A percentile compares a stretch with the other conserved stretches of the same genome.
These are phyloP conservation scores for Schizosaccharomyces japonicus DNA, from an alignment of 805 yeast species.

Conservation along the genomic window DNA sequence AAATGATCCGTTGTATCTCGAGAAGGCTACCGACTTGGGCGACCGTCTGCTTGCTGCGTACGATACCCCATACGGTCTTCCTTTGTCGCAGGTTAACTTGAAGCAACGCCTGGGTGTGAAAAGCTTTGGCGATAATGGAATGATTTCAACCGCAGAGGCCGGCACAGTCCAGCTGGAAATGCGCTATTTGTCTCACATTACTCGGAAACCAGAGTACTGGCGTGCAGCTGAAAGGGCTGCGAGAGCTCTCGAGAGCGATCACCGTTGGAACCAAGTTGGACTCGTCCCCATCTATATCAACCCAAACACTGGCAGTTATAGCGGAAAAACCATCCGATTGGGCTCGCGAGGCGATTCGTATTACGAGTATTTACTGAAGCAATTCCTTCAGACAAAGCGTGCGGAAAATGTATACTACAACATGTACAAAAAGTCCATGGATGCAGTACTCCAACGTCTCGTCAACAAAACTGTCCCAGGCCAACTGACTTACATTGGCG, in stretches of 20 bases:
- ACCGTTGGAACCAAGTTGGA: conserved; percentile 28
- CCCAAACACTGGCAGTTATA: conserved; percentile 51
- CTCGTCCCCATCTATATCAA: conserved; percentile 59
- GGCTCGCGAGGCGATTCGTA: conserved; percentile 89
- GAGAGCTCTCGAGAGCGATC: conserved; percentile 37
- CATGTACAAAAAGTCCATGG: conserved; percentile 55
- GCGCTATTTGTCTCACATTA: conserved; percentile 53
- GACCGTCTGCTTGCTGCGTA: conserved; percentile 48
- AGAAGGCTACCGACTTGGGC: conserved; percentile 62
- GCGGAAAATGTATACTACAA: conserved; percentile 35
- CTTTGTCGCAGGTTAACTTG: conserved; percentile 58
- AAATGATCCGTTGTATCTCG: conserved; percentile 40
- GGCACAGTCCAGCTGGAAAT: conserved; percentile 71
- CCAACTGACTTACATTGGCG: conserved; percentile 50
- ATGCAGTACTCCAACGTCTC: conserved; percentile 50
- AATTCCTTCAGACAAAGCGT: conserved; percentile 53
- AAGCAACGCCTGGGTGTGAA: conserved; percentile 33
- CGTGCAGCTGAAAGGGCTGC: conserved; percentile 50
- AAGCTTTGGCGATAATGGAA: conserved; percentile 42
- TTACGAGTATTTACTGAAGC: conserved; percentile 62
- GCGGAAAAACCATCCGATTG: conserved; percentile 41
- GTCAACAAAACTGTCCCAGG: conserved; percentile 36
- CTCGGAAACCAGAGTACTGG: conserved; percentile 67
- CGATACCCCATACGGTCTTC: conserved; percentile 41
- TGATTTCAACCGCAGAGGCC: conserved; percentile 68